These are phyloP conservation scores for Fraxinus quadrangulata DNA, from an alignment of 257 asterid species.

Conservation along the genomic window DNA sequence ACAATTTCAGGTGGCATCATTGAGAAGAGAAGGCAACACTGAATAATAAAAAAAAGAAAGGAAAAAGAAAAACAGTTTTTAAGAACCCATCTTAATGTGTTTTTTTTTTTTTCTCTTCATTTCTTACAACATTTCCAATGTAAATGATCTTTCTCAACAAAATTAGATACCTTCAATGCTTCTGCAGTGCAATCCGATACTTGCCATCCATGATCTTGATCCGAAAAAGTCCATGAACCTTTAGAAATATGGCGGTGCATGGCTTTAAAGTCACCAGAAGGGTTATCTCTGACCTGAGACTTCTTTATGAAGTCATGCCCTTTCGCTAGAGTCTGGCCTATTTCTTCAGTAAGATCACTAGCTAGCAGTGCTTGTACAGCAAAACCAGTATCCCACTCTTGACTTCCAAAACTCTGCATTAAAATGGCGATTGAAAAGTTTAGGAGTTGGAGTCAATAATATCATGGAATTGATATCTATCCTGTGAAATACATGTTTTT, in stretches of 20 bases:
- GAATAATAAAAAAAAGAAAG: neutral
- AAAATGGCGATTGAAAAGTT: neutral
- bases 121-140: neutral
- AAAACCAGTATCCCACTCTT: conserved; percentile 86
- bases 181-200: conserved; percentile 98
- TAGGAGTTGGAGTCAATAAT: neutral
- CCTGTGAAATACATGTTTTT: neutral
- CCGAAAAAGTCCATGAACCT: conserved; percentile 95
- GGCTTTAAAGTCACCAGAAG: conserved; percentile 75
- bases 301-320: conserved; percentile 77
- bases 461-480: neutral
- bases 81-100: neutral
- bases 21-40: conserved; percentile 86
- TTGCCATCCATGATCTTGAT: conserved; percentile 98
- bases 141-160: conserved; percentile 1
- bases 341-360: conserved; percentile 58
- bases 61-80: neutral
- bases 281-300: conserved; percentile 83
- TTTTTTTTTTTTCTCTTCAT: neutral
- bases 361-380: conserved; percentile 80
- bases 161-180: conserved; percentile 62
- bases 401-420: conserved; percentile 85
- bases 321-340: conserved; percentile 60
- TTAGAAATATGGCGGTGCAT: conserved; percentile 86
- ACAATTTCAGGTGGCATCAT: conserved; percentile 77